A percentile compares a stretch with the other conserved stretches of the same genome.
These are phyloP conservation scores for Dothideomycetes sp. DNA, from an alignment of 2,329 filamentous ascomycete genomes.

Conservation along the genomic window DNA sequence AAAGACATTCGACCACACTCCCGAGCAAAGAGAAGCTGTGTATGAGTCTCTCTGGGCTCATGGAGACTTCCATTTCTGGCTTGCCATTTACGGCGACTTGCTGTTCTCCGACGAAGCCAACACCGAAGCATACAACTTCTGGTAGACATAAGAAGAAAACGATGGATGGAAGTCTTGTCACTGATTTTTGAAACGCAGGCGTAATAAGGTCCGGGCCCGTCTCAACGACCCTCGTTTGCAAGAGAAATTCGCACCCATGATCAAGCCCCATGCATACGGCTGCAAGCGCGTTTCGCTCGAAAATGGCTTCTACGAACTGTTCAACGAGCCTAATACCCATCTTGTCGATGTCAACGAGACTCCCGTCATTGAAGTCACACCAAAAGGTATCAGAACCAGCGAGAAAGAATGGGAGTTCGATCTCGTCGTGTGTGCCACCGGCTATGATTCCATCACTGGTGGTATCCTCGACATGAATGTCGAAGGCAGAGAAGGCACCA, in stretches of 20 bases:
- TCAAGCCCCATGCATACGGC: conserved; percentile 10
- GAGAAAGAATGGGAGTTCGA: conserved; percentile 21
- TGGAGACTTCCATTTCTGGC: conserved; percentile 50
- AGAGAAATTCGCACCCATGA: conserved; percentile 11
- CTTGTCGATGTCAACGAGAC: conserved; percentile 25
- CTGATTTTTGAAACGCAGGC: too few species aligned
- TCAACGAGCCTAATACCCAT: conserved; percentile 21
- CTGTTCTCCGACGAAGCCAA: conserved; percentile 41
- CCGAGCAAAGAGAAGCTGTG: conserved; percentile 34
- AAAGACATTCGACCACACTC: conserved; percentile 40
- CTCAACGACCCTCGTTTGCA: conserved; percentile 6
- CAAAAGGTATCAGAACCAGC: conserved; percentile 18
- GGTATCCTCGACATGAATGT: conserved; percentile 30
- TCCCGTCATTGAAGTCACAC: conserved; percentile 36
- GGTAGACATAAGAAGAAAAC: too few species aligned
- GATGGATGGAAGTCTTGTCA: too few species aligned
- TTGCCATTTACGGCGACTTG: conserved; percentile 46
- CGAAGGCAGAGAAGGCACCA: conserved; percentile 21
- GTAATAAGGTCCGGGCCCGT: conserved; percentile 10
- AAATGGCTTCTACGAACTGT: conserved; percentile 30
- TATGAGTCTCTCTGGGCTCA: conserved; percentile 33
- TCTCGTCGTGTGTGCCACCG: conserved; percentile 33
- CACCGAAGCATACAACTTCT: conserved; percentile 46
- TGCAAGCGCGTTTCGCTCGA: conserved; percentile 17
- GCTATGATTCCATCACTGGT: conserved; percentile 32